A percentile compares a stretch with the other conserved stretches of the same genome.
Conservation (phyloP, 2,329 filamentous ascomycete genomes). For the Aspergillus sp. region DNA sequence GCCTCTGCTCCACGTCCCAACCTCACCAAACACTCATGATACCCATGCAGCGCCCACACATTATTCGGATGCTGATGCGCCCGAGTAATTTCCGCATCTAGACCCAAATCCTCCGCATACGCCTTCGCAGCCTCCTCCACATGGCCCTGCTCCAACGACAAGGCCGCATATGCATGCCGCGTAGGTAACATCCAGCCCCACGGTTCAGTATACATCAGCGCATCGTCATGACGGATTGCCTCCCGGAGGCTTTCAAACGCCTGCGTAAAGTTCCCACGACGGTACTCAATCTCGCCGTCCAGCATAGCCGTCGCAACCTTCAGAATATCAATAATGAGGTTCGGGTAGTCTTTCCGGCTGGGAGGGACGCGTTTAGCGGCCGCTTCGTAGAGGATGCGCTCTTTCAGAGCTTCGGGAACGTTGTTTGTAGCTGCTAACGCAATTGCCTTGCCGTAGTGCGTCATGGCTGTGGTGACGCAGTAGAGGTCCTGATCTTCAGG, state of each 20-base stretch:
- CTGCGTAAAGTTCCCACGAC: conserved; percentile 42
- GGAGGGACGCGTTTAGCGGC: conserved; percentile 56
- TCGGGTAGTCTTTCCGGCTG: conserved; percentile 66
- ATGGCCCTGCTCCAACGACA: conserved; percentile 65
- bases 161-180: conserved; percentile 67
- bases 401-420: conserved; percentile 54
- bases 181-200: conserved; percentile 78
- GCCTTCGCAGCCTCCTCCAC: conserved; percentile 56
- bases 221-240: conserved; percentile 62
- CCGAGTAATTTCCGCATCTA: conserved; percentile 59
- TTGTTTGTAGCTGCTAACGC: conserved; percentile 62
- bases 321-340: conserved; percentile 63
- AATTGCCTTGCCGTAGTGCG: conserved; percentile 67
- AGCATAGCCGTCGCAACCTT: conserved; percentile 65
- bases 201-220: conserved; percentile 68
- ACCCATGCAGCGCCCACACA: conserved; percentile 3
- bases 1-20: background rate
- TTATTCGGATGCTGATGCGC: conserved; percentile 48
- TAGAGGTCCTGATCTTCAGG: conserved; percentile 64
- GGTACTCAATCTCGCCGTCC: conserved; percentile 71
- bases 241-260: conserved; percentile 61
- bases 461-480: conserved; percentile 67
- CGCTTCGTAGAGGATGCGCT: conserved; percentile 54
- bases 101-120: conserved; percentile 63
- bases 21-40: conserved; percentile 2